A percentile compares a stretch with the other conserved stretches of the same genome.
Conservation (phyloP, 352 stramenopile genomes). For the Pythium guiyangense region DNA sequence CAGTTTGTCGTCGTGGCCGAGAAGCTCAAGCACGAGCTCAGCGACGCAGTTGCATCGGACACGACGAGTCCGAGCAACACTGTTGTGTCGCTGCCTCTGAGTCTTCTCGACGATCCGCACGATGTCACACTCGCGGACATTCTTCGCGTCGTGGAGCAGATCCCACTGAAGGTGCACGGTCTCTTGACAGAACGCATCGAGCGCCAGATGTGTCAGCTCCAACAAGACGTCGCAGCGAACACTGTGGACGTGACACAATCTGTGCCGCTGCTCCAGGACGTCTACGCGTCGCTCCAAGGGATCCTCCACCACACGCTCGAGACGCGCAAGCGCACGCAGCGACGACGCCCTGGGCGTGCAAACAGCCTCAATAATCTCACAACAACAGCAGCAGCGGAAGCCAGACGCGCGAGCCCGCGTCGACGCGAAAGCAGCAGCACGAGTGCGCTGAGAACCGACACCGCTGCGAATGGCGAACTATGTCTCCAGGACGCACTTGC, state of each 20-base stretch:
- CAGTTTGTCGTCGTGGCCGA: slow-evolving; percentile 38
- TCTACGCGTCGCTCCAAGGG: slow-evolving; percentile 36
- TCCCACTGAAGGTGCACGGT: slow-evolving; percentile 29
- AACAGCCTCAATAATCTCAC: slow-evolving; percentile 8
- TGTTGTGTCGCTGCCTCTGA: slow-evolving; percentile 24
- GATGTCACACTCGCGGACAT: slow-evolving; percentile 11
- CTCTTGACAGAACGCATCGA: slow-evolving; percentile 23
- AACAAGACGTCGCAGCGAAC: slow-evolving; percentile 18
- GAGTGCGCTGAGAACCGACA: slow-evolving; percentile 15
- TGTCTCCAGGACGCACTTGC: slow-evolving; percentile 21
- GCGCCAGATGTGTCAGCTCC: slow-evolving; percentile 21
- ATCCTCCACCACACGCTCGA: slow-evolving; percentile 35
- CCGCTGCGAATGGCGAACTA: slow-evolving; percentile 29
- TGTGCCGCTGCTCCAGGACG: slow-evolving; percentile 29
- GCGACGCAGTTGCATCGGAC: slow-evolving; percentile 6
- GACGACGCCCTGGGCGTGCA: slow-evolving; percentile 16
- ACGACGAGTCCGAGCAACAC: slow-evolving; percentile 18
- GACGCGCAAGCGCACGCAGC: slow-evolving; percentile 19
- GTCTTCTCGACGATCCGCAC: slow-evolving; percentile 5
- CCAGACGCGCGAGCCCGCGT: not conserved
- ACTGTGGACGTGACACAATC: slow-evolving; percentile 18
- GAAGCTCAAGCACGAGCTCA: slow-evolving; percentile 43
- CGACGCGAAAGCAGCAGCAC: slow-evolving; percentile 3
- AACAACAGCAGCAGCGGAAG: not conserved
- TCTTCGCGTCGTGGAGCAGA: slow-evolving; percentile 24